Evolutionary conservation across 1,284 basidiomycete genomes (phyloP), one percentile per base, ranked within the genome.

Genomic region (Marasmius fiardii): DNA sequence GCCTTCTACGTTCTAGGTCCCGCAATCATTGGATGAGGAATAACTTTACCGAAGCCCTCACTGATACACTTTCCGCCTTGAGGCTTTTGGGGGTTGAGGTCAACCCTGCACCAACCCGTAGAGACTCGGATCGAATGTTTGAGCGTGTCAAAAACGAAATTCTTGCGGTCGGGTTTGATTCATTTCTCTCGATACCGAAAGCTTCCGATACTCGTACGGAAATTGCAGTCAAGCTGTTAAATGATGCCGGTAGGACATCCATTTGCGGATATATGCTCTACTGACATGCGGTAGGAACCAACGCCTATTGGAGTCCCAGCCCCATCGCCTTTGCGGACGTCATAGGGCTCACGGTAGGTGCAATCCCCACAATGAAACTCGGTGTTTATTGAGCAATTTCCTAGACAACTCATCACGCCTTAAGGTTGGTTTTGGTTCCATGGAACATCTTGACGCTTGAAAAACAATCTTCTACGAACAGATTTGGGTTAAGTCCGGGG

Each of bases 121-220:
- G 74, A 48, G 80, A 85, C 58, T 82, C 80, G 21, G 80, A 85
- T 64, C 59, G 67, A 12, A 78, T 85, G 77, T 88, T 87, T 63
- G 82, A 87, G 57, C 75, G 80, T 63, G 82, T 88, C 54, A 86
- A 85, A 67, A 83, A 84, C 61, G 82, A 86, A 65, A 84, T 88
- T 47, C 68, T 88, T 48, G 81, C 83, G 0, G 78, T 85, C 14
- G 85, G 86, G 0, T 86, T 86, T 60, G 83, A 86, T 41, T 79
- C 83, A 54, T 85, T 89, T 57, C 68, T 87, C 14, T 66, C 73
- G 34, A 82, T 85, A 45, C 85, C 84, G n/a, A 72, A 78, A 12
- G 78, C 83, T 8, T 77, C 77, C 3, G 85, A 88, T 64, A 65
- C 74, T 0, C 73, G 76, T 49, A 81, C 75, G 8, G 83, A 88